Percentiles rank a stretch among this genome's conserved stretches.
These are phyloP conservation scores for Thielaviopsis musarum DNA, from an alignment of 2,329 filamentous ascomycete genomes.

Conservation along the genomic window DNA sequence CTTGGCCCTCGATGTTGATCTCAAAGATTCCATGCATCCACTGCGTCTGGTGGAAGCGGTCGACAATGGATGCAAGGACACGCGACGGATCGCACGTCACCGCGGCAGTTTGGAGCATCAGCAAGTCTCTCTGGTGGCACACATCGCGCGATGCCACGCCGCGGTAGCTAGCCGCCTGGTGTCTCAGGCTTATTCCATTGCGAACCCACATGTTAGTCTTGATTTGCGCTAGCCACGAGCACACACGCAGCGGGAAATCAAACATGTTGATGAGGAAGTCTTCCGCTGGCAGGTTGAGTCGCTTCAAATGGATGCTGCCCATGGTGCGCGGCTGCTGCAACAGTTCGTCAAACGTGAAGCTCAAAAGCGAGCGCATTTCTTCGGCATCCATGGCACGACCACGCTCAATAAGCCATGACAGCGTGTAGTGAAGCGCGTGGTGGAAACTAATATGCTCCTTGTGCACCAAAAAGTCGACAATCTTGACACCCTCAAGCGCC, in stretches of 20 bases:
- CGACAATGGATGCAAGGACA: constrained; percentile 75
- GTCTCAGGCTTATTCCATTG: constrained; percentile 86
- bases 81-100: constrained; percentile 70
- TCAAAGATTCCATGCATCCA: constrained; percentile 80
- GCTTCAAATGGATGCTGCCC: constrained; percentile 39
- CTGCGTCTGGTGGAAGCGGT: constrained; percentile 72
- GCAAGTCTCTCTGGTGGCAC: constrained; percentile 86
- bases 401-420: constrained; percentile 90
- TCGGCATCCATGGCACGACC: constrained; percentile 57
- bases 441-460: constrained; percentile 91
- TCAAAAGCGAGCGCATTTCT: constrained; percentile 50
- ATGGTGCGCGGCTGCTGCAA: constrained; percentile 44
- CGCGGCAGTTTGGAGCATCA: constrained; percentile 79
- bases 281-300: constrained; percentile 42
- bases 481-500: constrained; percentile 36
- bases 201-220: constrained; percentile 97
- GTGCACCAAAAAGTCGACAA: constrained; percentile 80
- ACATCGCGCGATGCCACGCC: constrained; percentile 81
- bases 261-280: constrained; percentile 78
- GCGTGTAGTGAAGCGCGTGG: constrained; percentile 84
- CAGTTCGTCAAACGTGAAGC: constrained; percentile 56
- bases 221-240: constrained; percentile 94
- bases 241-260: constrained; percentile 84
- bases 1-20: constrained; percentile 54
- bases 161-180: constrained; percentile 87